Conservation (phyloP, 805 yeast species). For the Kazachstania kunashirensis region DNA sequence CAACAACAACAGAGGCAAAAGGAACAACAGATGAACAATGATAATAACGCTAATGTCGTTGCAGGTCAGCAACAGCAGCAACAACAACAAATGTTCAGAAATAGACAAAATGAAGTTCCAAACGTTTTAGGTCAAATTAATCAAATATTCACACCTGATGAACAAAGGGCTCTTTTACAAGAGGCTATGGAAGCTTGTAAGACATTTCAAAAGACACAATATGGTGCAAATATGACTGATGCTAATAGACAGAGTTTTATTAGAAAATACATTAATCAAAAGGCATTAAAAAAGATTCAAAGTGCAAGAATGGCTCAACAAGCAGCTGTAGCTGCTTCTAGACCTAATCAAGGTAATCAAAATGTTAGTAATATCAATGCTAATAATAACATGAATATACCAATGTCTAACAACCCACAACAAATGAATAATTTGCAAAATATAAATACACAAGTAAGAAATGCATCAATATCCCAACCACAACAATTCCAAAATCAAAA, state of each 20-base stretch:
- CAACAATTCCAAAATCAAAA: slow-evolving; percentile 9
- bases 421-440: background rate
- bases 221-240: slow-evolving; percentile 21
- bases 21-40: slow-evolving; percentile 1
- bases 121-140: slow-evolving; percentile 28
- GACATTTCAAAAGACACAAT: slow-evolving; percentile 28
- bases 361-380: background rate
- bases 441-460: background rate
- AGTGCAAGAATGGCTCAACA: slow-evolving; percentile 21
- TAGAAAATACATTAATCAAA: slow-evolving; percentile 30
- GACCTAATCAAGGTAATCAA: slow-evolving; percentile 4
- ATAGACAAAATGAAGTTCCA: slow-evolving; percentile 25
- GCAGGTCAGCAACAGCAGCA: slow-evolving; percentile 13
- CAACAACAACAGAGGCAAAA: slow-evolving; percentile 10
- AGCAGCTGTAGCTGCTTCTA: slow-evolving; percentile 12
- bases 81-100: slow-evolving; percentile 24
- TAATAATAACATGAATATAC: background rate
- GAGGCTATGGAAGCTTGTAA: slow-evolving; percentile 31
- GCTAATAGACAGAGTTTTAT: slow-evolving; percentile 26
- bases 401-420: background rate
- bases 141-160: slow-evolving; percentile 29
- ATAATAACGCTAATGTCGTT: background rate
- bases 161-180: slow-evolving; percentile 28
- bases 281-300: slow-evolving; percentile 29
- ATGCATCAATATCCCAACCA: background rate